A percentile compares a stretch with the other conserved stretches of the same genome.
phyloP scores from a whole-genome alignment of 1,284 basidiomycete species.

The Rhizoctonia solani region DNA sequence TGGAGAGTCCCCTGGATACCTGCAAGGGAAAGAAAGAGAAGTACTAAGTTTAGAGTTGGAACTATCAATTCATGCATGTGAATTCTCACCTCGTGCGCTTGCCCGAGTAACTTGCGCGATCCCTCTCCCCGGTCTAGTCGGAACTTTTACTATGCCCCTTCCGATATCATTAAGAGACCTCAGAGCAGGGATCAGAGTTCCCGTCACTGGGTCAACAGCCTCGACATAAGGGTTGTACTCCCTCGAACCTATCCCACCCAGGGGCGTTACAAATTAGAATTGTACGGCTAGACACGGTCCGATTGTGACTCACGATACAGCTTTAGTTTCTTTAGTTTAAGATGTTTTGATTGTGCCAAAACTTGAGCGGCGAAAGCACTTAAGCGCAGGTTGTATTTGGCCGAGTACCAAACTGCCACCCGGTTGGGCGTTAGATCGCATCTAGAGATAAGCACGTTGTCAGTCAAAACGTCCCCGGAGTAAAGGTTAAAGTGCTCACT shows the following conservation, averaged over 20 bases:
- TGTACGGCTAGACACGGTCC: not conserved
- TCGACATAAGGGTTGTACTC: constrained; percentile 54
- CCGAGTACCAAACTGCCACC: constrained; percentile 63
- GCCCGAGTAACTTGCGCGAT: constrained; percentile 53
- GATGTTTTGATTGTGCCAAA: constrained; percentile 51
- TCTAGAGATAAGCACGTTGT: constrained; percentile 41
- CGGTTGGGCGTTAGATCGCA: constrained; percentile 58
- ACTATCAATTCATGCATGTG: too few relatives aligned
- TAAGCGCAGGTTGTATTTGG: constrained; percentile 55
- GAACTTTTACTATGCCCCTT: constrained; percentile 2
- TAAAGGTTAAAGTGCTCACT: constrained; percentile 40
- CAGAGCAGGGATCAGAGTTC: constrained; percentile 37
- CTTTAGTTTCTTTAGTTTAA: constrained; percentile 53
- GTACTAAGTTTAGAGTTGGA: too few relatives aligned
- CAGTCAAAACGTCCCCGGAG: too few relatives aligned
- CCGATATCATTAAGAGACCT: not conserved
- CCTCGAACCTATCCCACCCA: constrained; percentile 51
- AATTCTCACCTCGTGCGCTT: constrained; percentile 43
- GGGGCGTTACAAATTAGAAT: not conserved
- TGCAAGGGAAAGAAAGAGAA: not conserved
- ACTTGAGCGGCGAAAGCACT: constrained; percentile 59
- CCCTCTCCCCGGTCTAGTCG: constrained; percentile 47
- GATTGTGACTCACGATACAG: constrained; percentile 49
- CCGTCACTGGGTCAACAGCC: constrained; percentile 52
- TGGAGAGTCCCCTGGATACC: not conserved